Conservation (phyloP, 2,329 filamentous ascomycete genomes). For the Diplodia intermedia region DNA sequence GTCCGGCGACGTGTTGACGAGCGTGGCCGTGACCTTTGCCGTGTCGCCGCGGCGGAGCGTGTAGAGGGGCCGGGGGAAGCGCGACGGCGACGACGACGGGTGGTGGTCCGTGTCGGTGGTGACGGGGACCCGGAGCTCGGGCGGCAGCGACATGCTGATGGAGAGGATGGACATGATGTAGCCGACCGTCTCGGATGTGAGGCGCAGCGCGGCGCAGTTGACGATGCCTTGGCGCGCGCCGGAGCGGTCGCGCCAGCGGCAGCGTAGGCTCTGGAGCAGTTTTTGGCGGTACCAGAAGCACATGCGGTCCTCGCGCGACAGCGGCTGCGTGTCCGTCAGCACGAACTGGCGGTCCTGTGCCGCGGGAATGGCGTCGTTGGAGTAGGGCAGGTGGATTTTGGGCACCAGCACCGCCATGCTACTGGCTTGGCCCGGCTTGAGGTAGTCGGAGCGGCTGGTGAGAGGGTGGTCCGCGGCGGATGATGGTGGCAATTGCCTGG, state of each 20-base stretch:
- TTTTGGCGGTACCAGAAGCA: conserved; percentile 91
- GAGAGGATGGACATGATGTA: conserved; percentile 72
- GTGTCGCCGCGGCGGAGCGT: conserved; percentile 21
- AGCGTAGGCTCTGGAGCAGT: conserved; percentile 73
- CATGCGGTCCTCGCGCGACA: conserved; percentile 78
- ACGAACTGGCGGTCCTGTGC: conserved; percentile 91
- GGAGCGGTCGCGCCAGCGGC: conserved; percentile 70
- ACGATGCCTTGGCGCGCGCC: conserved; percentile 67
- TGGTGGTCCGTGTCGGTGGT: background rate
- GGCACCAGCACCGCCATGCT: conserved; percentile 78
- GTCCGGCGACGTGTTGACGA: conserved; percentile 24
- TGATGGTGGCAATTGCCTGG: background rate
- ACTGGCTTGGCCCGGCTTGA: conserved; percentile 68
- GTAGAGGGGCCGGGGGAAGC: conserved; percentile 14
- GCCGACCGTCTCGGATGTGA: conserved; percentile 81
- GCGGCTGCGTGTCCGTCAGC: conserved; percentile 79
- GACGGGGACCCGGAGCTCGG: background rate
- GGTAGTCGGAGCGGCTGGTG: conserved; percentile 46
- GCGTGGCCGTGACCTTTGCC: conserved; percentile 12
- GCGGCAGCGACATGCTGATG: conserved; percentile 65
- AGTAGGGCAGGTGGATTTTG: conserved; percentile 76
- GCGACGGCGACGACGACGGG: conserved; percentile 38
- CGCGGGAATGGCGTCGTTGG: conserved; percentile 78
- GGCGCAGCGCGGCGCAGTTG: conserved; percentile 76
- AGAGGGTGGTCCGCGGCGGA: conserved; percentile 1